Conservation (phyloP, 345 rosid genomes). For the Acer saccharum region DNA sequence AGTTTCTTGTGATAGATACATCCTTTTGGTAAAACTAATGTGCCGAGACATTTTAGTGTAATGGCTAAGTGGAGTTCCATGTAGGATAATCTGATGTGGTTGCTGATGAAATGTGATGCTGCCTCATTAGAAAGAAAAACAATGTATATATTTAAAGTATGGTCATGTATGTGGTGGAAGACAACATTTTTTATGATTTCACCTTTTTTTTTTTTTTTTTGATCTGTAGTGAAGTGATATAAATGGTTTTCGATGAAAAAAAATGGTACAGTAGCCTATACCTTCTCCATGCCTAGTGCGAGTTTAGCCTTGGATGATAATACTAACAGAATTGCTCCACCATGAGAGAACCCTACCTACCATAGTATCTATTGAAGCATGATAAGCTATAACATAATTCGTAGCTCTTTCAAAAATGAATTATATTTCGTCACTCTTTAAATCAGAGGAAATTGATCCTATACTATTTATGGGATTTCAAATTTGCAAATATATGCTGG, state of each 20-base stretch:
- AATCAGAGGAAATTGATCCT: not conserved
- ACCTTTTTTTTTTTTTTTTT: no score
- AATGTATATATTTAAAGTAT: not conserved
- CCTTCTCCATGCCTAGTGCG: not conserved
- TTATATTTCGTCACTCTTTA: not conserved
- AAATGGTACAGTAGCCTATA: no score
- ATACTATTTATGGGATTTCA: not conserved
- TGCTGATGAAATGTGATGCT: not conserved
- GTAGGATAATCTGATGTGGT: not conserved
- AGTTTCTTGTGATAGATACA: not conserved
- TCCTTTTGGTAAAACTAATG: no score
- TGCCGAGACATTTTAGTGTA: not conserved
- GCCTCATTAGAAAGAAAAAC: not conserved
- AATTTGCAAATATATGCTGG: not conserved
- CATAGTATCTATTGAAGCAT: not conserved
- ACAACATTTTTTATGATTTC: not conserved
- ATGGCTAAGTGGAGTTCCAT: not conserved
- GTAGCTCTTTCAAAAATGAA: not conserved
- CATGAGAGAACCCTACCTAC: not conserved
- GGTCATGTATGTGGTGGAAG: not conserved
- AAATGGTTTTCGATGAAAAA: not conserved
- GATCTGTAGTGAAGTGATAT: no score
- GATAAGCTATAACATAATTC: not conserved
- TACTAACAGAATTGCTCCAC: not conserved
- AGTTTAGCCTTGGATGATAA: not conserved